Evolutionary conservation across 495 filamentous ascomycete genomes (phyloP).

Genomic region (Glutinoglossum americanum): DNA sequence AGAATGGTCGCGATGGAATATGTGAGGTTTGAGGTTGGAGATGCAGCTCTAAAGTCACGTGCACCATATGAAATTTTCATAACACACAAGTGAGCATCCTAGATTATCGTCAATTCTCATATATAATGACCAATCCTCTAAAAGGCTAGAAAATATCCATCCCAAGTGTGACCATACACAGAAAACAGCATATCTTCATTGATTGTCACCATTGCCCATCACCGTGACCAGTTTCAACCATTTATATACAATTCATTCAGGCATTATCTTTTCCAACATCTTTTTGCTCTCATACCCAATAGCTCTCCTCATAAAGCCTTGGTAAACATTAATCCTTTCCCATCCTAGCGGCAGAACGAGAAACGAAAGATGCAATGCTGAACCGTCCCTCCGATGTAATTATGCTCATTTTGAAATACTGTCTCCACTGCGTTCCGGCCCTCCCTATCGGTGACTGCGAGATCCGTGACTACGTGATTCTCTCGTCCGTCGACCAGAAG

Average conservation of each 20-base stretch:
- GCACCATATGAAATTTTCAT: too few species aligned
- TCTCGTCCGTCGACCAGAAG: conserved; percentile 1
- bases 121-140: too few species aligned
- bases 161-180: too few species aligned
- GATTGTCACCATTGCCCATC: neutral
- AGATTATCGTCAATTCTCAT: too few species aligned
- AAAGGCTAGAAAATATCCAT: too few species aligned
- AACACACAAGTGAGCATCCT: too few species aligned
- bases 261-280: neutral
- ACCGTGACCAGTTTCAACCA: neutral
- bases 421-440: neutral
- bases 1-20: too few species aligned
- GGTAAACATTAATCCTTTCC: neutral
- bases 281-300: neutral
- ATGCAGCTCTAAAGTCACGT: too few species aligned
- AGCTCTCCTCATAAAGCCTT: neutral
- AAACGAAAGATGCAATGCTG: neutral
- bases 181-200: neutral
- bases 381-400: neutral
- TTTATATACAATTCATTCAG: neutral
- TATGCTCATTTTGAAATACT: neutral
- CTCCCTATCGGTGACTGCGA: neutral
- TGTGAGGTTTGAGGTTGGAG: too few species aligned
- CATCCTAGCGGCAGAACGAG: too few species aligned
- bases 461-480: neutral